Conservation (phyloP, 2,329 filamentous ascomycete species). For the Sporothrix sp. region DNA sequence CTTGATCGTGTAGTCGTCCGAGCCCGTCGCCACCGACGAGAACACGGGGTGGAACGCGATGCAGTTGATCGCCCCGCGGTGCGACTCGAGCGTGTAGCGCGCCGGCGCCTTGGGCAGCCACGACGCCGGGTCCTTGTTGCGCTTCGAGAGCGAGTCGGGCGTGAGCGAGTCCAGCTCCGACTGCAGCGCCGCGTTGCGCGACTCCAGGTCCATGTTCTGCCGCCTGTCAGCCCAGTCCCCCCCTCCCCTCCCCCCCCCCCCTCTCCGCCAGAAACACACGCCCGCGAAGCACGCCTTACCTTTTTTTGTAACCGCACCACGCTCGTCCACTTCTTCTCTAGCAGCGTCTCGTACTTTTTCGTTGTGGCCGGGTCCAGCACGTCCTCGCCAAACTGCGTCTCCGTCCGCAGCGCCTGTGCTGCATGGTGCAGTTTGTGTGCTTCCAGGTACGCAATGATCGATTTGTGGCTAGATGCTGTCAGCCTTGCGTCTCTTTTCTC, state of each 20-base stretch:
- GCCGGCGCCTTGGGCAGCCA: constrained; percentile 83
- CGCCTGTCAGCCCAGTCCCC: neutral
- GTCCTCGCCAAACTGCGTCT: constrained; percentile 55
- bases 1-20: constrained; percentile 88
- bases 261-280: too few relatives aligned
- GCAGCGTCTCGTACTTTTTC: constrained; percentile 87
- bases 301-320: constrained; percentile 93
- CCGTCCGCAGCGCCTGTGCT: constrained; percentile 63
- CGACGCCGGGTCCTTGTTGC: constrained; percentile 71
- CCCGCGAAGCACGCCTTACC: constrained; percentile 36
- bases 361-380: constrained; percentile 68
- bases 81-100: constrained; percentile 72
- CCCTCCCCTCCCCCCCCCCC: too few relatives aligned
- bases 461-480: constrained; percentile 61
- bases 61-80: constrained; percentile 71
- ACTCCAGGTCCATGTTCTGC: constrained; percentile 89
- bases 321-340: constrained; percentile 99
- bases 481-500: neutral
- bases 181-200: constrained; percentile 62
- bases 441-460: constrained; percentile 79
- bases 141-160: constrained; percentile 61
- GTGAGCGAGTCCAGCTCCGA: constrained; percentile 77
- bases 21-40: constrained; percentile 79
- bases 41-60: constrained; percentile 90
- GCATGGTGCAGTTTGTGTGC: constrained; percentile 61